A percentile compares a stretch with the other conserved stretches of the same genome.
Conservation (phyloP, 2,329 filamentous ascomycete species). For the Hypoxylon sp. region DNA sequence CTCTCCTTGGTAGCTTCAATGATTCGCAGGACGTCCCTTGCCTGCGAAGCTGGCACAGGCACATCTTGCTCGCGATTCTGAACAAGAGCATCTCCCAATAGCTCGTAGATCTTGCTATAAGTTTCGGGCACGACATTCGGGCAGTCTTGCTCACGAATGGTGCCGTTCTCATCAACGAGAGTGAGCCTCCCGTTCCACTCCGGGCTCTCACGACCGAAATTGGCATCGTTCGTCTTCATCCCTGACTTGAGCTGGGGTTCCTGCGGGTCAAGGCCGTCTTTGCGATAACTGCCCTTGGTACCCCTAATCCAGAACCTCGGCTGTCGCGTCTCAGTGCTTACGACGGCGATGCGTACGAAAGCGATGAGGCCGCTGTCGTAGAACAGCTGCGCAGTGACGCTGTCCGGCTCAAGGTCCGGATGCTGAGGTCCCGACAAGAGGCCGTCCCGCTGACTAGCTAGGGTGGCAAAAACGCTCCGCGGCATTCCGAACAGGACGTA, state of each 20-base stretch:
- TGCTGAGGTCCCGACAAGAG: constrained; percentile 53
- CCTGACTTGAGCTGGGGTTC: constrained; percentile 80
- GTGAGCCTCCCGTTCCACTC: constrained; percentile 71
- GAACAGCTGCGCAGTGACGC: constrained; percentile 73
- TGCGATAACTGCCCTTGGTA: constrained; percentile 80
- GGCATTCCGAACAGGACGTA: constrained; percentile 79
- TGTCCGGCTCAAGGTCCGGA: constrained; percentile 65
- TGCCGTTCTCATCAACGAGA: constrained; percentile 65
- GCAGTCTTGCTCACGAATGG: constrained; percentile 62
- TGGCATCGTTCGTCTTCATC: constrained; percentile 69
- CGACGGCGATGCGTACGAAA: constrained; percentile 76
- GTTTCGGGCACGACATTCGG: constrained; percentile 75
- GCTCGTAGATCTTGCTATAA: constrained; percentile 76
- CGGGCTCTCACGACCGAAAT: constrained; percentile 74
- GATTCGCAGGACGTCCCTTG: constrained; percentile 65
- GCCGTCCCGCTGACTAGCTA: constrained; percentile 74
- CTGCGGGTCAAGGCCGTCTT: constrained; percentile 78
- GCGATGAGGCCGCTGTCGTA: constrained; percentile 75
- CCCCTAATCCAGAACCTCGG: constrained; percentile 83
- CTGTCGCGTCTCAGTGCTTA: constrained; percentile 77
- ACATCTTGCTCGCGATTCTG: constrained; percentile 64
- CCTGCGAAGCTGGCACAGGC: constrained; percentile 66
- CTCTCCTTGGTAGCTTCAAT: constrained; percentile 67
- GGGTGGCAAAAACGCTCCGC: constrained; percentile 73
- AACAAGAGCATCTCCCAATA: constrained; percentile 63